Conservation (phyloP, 306 rosid species). For the Delonix regia region DNA sequence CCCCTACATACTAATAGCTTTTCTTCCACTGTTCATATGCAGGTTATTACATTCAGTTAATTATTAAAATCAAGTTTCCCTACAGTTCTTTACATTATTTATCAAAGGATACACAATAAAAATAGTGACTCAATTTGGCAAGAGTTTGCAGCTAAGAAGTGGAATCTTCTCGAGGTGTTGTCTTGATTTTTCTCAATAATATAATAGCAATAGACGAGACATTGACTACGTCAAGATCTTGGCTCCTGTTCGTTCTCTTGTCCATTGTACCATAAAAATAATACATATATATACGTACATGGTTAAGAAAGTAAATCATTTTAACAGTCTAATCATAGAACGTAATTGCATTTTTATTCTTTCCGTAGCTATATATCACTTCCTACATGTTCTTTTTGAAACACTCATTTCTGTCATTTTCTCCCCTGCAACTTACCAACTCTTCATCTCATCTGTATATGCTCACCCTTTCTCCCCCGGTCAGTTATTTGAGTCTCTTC, state of each 20-base stretch:
- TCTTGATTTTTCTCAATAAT: neutral
- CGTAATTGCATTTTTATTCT: neutral
- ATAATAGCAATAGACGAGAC: neutral
- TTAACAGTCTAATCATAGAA: neutral
- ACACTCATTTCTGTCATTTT: too few species aligned
- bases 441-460: too few species aligned
- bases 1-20: constrained; percentile 5
- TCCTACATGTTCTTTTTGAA: too few species aligned
- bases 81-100: neutral
- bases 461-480: too few species aligned
- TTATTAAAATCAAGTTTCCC: neutral
- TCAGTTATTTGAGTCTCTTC: too few species aligned
- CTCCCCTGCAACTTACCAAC: too few species aligned
- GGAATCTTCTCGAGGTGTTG: neutral
- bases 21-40: constrained; percentile 17
- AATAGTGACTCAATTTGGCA: neutral
- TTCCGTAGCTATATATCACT: neutral
- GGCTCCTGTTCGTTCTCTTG: neutral
- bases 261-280: neutral
- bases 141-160: constrained; percentile 22
- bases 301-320: neutral
- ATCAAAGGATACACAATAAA: constrained; percentile 5
- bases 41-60: constrained; percentile 14
- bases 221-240: neutral
- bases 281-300: neutral